A percentile compares a stretch with the other conserved stretches of the same genome.
These are phyloP conservation scores for Phytophthora cactorum DNA, from an alignment of 352 stramenopile species.

Conservation along the genomic window DNA sequence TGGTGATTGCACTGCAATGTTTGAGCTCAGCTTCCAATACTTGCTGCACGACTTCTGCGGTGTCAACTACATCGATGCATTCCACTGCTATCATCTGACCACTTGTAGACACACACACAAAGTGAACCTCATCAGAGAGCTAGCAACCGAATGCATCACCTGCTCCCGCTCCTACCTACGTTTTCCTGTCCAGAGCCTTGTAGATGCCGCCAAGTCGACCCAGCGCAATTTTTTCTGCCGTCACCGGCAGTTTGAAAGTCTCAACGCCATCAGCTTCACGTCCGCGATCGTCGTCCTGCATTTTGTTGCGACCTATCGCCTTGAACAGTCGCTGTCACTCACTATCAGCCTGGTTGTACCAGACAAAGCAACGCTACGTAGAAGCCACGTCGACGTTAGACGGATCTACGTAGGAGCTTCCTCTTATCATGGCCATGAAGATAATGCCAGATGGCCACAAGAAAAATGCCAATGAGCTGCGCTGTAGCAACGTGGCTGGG, in stretches of 20 bases:
- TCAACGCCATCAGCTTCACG: neutral
- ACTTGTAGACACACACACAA: constrained; percentile 11
- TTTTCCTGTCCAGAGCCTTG: constrained; percentile 40
- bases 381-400: neutral
- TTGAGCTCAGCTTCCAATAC: constrained; percentile 27
- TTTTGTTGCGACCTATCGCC: constrained; percentile 11
- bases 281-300: constrained; percentile 13
- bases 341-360: neutral
- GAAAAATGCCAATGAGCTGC: constrained; percentile 13
- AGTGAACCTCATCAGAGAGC: neutral
- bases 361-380: neutral
- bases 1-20: neutral
- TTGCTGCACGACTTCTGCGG: constrained; percentile 2
- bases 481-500: constrained; percentile 2
- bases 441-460: neutral
- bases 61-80: constrained; percentile 27
- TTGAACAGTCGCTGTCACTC: constrained; percentile 23
- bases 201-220: constrained; percentile 48
- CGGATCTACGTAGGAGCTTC: neutral
- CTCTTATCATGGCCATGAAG: neutral
- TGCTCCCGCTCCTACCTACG: constrained; percentile 19
- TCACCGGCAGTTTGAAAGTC: constrained; percentile 29
- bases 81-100: constrained; percentile 38
- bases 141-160: neutral
- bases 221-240: constrained; percentile 28